A percentile compares a stretch with the other conserved stretches of the same genome.
Conservation (phyloP, 1,284 basidiomycete species). For the Golubevia sp. region DNA sequence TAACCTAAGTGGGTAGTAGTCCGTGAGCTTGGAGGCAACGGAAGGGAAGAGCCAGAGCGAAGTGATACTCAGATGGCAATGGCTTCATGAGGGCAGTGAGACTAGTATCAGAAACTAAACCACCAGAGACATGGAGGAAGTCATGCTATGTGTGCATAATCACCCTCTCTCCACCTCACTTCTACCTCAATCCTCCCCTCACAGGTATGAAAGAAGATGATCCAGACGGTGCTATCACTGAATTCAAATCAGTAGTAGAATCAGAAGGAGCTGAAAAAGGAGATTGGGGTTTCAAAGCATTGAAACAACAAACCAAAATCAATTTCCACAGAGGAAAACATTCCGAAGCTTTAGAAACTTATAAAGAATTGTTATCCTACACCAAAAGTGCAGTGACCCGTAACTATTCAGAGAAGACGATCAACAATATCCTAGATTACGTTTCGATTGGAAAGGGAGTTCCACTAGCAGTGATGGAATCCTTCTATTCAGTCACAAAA, state of each 20-base stretch:
- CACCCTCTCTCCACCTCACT: not conserved
- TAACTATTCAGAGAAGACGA: constrained; percentile 57
- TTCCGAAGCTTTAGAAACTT: constrained; percentile 40
- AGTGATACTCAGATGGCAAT: no score
- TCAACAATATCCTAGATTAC: constrained; percentile 59
- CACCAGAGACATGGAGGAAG: not conserved
- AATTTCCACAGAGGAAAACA: constrained; percentile 44
- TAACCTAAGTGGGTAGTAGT: no score
- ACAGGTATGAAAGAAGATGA: constrained; percentile 39
- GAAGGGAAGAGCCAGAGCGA: no score
- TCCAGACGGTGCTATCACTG: constrained; percentile 42
- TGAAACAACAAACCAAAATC: constrained; percentile 59
- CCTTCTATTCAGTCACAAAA: constrained; percentile 50
- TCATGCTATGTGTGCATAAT: not conserved
- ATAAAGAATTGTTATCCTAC: constrained; percentile 41
- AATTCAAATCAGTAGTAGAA: constrained; percentile 43
- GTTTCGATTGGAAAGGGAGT: constrained; percentile 34
- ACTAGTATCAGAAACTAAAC: no score
- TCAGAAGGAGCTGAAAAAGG: constrained; percentile 36
- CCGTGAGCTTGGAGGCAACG: no score
- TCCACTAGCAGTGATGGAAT: constrained; percentile 39
- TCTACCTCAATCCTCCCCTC: not conserved
- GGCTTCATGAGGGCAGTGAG: no score
- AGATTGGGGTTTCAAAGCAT: constrained; percentile 60
- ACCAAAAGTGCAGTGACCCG: constrained; percentile 52